phyloP scores from a whole-genome alignment of 2,329 filamentous ascomycete species.

The Talaromyces rugulosus region DNA sequence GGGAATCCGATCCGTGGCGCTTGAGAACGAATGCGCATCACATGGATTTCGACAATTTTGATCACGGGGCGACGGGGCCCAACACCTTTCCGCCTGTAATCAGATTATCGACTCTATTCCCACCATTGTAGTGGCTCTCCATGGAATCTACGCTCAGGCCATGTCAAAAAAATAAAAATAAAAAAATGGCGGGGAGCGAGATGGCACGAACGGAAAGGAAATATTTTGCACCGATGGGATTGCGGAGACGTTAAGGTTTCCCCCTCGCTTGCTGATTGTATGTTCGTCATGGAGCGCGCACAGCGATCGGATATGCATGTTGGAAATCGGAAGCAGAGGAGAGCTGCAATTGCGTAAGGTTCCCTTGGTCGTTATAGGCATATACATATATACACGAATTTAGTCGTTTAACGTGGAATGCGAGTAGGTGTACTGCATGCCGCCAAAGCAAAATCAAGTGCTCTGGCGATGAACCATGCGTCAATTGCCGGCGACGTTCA shows the following conservation, averaged over 20 bases:
- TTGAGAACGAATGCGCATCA: not conserved
- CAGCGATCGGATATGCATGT: not conserved
- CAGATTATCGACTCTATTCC: not conserved
- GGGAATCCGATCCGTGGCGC: not conserved
- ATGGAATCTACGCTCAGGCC: not conserved
- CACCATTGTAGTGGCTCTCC: not conserved
- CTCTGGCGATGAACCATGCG: slow-evolving; percentile 37
- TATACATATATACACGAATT: not conserved
- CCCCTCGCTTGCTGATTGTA: not conserved
- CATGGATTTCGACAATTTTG: not conserved
- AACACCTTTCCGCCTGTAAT: not conserved
- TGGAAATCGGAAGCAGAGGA: not conserved
- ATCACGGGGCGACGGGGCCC: not conserved
- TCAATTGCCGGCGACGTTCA: slow-evolving; percentile 18
- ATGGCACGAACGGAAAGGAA: not conserved
- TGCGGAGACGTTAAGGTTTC: not conserved
- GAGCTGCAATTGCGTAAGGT: not conserved
- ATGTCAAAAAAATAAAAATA: not conserved
- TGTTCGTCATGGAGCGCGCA: not conserved
- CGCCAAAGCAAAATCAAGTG: slow-evolving; percentile 43
- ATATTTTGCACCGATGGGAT: not conserved
- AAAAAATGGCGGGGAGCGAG: not conserved
- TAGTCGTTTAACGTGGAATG: not conserved
- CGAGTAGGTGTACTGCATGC: slow-evolving; percentile 25
- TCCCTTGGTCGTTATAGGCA: not conserved